Evolutionary conservation across 805 yeast species (phyloP), one percentile per base, ranked within the genome.

Genomic region (Wickerhamomyces queroliae): DNA sequence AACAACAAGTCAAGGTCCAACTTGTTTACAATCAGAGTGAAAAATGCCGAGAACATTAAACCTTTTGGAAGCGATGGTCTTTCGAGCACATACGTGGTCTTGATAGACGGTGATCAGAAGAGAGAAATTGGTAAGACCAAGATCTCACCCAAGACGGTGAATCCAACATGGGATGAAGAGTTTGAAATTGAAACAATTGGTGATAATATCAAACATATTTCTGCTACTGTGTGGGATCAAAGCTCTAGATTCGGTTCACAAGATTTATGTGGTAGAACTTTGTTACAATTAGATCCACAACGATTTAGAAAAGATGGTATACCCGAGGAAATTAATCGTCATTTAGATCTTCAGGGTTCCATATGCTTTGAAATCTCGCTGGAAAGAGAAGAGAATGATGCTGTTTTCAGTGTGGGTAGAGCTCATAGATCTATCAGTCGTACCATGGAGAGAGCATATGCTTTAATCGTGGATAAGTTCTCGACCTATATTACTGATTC

Each of bases 121-220:
- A 68, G 64, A 37, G 77, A 78, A 22, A 63, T 85, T 25, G 90
- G 83, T 3, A 78, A 76, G 44, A 90, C 98, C 0, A 68, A 85
- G 48, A 72, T 80, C 0, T 66, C 84, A 4, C 66, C 69, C 23
- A 75, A 75, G 39, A 75, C 80, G 5, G 62, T 73, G 25, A 78
- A 79, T 49, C 96, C 97, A 0, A 75, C 72, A 13, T 91, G 95
- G 95, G 85, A 86, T 51, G 96, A 90, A 63, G 85, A 83, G 41
- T 86, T 88, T 56, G 95, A 88, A 56, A 42, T 63, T 21, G 62
- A 54, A 24, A 52, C 68, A 3, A 59, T 61, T 0, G 67, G 71
- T 0, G 60, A 67, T 18, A 59, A 70, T 2, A 55, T 72, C 2
- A 62, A 70, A 27, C 67, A 76, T 21, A 47, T 83, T 2, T 70